Conservation (phyloP, 495 filamentous ascomycete species). For the Haplographium delicatum region DNA sequence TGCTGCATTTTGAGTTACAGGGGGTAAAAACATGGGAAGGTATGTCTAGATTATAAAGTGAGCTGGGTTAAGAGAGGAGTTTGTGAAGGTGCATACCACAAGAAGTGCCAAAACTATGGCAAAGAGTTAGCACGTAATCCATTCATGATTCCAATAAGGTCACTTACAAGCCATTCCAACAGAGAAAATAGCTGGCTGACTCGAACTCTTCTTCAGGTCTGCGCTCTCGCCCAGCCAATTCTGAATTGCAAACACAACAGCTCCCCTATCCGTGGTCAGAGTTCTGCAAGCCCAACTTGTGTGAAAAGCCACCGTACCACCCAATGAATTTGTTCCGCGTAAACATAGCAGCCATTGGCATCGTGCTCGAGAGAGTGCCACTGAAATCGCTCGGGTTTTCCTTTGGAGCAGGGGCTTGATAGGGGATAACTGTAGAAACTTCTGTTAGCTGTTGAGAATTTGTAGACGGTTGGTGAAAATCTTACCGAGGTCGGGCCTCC, state of each 20-base stretch:
- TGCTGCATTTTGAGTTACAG: slow-evolving; percentile 27
- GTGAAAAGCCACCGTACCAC: slow-evolving; percentile 52
- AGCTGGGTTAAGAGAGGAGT: slow-evolving; percentile 17
- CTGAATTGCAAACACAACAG: slow-evolving; percentile 79
- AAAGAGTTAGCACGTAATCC: slow-evolving; percentile 18
- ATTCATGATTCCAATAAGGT: not conserved
- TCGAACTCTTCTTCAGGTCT: slow-evolving; percentile 59
- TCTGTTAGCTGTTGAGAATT: not conserved
- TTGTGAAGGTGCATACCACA: slow-evolving; percentile 36
- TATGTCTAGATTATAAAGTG: slow-evolving; percentile 48
- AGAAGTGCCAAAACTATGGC: slow-evolving; percentile 67
- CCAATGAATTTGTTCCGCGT: slow-evolving; percentile 85
- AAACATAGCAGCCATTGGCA: slow-evolving; percentile 95
- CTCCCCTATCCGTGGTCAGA: slow-evolving; percentile 52
- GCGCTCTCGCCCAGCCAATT: slow-evolving; percentile 81
- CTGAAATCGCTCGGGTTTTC: slow-evolving; percentile 39
- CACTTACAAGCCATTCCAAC: slow-evolving; percentile 80
- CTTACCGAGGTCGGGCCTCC: slow-evolving; percentile 76
- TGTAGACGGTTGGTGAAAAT: slow-evolving; percentile 4
- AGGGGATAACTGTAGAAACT: slow-evolving; percentile 40
- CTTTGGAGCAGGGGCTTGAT: slow-evolving; percentile 42
- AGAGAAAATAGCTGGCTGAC: slow-evolving; percentile 77
- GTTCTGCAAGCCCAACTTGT: not conserved
- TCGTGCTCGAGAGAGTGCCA: slow-evolving; percentile 72
- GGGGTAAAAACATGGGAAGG: slow-evolving; percentile 76